phyloP scores from a whole-genome alignment of 1,284 basidiomycete species.

The Cryptococcus amylolentus region DNA sequence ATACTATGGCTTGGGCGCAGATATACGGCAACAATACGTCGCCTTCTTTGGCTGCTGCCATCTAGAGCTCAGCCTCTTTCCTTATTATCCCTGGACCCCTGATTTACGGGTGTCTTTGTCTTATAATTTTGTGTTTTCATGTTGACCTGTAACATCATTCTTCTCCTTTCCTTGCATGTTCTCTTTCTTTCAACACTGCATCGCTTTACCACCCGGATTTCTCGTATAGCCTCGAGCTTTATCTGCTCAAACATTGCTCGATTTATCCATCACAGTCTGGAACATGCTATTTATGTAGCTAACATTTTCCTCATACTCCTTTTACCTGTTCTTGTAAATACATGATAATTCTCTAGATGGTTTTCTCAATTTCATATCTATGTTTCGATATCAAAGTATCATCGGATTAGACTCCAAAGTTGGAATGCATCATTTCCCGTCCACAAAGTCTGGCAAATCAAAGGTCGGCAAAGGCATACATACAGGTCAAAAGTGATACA shows the following conservation, averaged over 20 bases:
- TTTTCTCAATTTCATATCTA: no score
- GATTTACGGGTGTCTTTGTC: not conserved
- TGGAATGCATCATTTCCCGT: no score
- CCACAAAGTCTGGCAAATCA: no score
- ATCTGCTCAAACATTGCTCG: not conserved
- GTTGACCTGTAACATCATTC: slow-evolving; percentile 1
- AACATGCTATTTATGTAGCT: not conserved
- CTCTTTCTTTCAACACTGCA: not conserved
- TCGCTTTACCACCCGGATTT: not conserved
- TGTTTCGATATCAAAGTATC: not conserved
- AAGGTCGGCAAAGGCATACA: no score
- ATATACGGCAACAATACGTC: slow-evolving; percentile 9
- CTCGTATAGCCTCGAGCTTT: not conserved
- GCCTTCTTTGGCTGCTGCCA: slow-evolving; percentile 10
- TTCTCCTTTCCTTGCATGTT: not conserved
- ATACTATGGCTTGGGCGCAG: slow-evolving; percentile 8
- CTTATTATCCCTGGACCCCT: not conserved
- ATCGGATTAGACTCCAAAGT: not conserved
- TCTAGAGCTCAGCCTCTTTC: not conserved
- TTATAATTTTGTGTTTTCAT: not conserved
- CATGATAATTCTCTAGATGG: not conserved
- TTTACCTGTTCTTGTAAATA: not conserved
- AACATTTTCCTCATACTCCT: not conserved
- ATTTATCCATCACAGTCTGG: not conserved
- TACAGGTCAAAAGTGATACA: no score